Base-by-base conservation (phyloP, 768 basidiomycete genomes). In the Stropharia rugosoannulata region DNA sequence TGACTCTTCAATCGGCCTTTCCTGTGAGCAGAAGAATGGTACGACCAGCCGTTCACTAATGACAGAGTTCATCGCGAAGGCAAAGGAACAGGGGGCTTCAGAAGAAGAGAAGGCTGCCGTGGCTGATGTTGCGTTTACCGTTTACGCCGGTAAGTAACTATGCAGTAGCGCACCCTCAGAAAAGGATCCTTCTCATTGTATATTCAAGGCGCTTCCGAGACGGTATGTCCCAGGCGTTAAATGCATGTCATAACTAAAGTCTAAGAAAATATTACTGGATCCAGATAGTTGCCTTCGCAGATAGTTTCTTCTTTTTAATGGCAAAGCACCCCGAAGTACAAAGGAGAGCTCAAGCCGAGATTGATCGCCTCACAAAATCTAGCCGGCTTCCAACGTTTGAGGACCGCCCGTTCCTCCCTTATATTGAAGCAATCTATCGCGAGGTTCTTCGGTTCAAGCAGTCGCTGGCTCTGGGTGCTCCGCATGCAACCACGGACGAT, bases 401-500 rank as follows among this genome's bases (percentile, higher is more conserved):
- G n/a, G 53, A 54, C 19, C n/a, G 36, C 19, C 46, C 44, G 10
- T 46, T 27, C 18, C 46, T 54, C 11, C 53, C 53, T 5, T 46
- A 54, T 16, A 25, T 46, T n/a, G 53, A 54, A 29, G 46, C 44
- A n/a, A 54, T 46, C 13, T 46, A 54, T 45, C 43, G 44, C 5
- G 53, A 54, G n/a, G 46, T 52, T 4, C 16, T 52, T 40, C 41
- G 51, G 15, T 52, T 29, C 29, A 41, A 19, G 19, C 51, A 52
- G 36, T 44, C 42, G 1, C 29, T 44, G 29, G 44, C 43, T 18
- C 10, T 48, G 37, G 52, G 35, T 32, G 44, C 13, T 32, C 35
- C 44, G 16, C 53, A 54, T 48, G 44, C 35, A 4, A 2, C 18
- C 19, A 39, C 45, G 1, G 36, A 46, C 38, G 53, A 46, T 16